A percentile compares a stretch with the other conserved stretches of the same genome.
Evolutionary conservation across 306 rosid genomes (phyloP).

Genomic region (Astragalus glycyphyllos): DNA sequence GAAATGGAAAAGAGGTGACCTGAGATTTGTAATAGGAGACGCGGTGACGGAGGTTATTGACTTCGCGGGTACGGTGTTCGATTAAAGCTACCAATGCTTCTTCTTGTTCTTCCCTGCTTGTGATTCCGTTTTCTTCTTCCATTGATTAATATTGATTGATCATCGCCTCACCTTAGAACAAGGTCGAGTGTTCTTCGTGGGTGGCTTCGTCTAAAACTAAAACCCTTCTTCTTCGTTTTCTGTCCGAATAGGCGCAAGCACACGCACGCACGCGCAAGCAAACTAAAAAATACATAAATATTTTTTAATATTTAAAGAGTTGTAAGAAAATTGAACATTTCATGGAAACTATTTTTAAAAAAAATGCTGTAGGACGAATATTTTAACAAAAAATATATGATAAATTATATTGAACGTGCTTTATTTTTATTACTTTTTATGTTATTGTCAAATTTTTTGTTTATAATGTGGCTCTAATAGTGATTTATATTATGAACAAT

Average conservation of each 20-base stretch:
- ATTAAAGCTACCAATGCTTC: constrained; percentile 84
- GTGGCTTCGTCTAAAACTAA: not conserved
- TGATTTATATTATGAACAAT: no score
- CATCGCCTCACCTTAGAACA: not conserved
- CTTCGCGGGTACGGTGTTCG: constrained; percentile 85
- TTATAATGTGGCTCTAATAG: no score
- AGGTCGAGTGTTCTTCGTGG: not conserved
- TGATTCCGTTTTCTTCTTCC: constrained; percentile 39
- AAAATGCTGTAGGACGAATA: no score
- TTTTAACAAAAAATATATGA: no score
- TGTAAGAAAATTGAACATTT: no score
- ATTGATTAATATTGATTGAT: constrained; percentile 22
- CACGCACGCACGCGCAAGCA: no score
- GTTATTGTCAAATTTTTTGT: no score
- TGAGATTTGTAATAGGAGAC: constrained; percentile 69
- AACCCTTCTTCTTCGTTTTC: not conserved
- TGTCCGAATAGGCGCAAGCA: not conserved
- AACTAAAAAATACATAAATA: no score
- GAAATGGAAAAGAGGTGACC: constrained; percentile 47
- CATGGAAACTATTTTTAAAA: no score
- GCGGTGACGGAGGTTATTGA: constrained; percentile 63
- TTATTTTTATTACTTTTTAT: no score
- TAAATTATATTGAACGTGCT: no score
- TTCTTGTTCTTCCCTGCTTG: constrained; percentile 67
- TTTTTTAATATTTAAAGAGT: no score